These are phyloP conservation scores for Nannochloropsis salina DNA, from an alignment of 108 stramenopile species.

Conservation along the genomic window DNA sequence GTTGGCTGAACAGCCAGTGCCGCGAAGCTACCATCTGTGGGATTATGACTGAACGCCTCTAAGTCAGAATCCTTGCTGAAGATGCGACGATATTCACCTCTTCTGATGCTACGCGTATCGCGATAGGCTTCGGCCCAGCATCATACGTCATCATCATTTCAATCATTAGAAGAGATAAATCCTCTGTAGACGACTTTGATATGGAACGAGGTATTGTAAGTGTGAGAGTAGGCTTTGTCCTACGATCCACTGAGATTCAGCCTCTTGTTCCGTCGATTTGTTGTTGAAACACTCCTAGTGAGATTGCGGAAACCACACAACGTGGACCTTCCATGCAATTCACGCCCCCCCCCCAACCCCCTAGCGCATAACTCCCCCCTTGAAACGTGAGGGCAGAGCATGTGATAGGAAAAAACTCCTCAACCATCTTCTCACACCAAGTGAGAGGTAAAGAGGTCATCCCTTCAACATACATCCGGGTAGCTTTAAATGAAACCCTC, in stretches of 20 bases:
- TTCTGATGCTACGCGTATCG: slow-evolving; percentile 29
- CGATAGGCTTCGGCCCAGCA: slow-evolving; percentile 44
- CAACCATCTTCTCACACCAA: background rate
- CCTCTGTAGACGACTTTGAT: slow-evolving; percentile 86
- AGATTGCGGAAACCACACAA: slow-evolving; percentile 19
- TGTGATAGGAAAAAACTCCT: background rate
- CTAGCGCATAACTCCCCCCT: background rate
- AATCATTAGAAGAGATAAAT: slow-evolving; percentile 81
- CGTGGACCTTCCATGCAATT: background rate
- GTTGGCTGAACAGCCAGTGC: slow-evolving; percentile 62
- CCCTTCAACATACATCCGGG: background rate
- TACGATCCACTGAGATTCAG: slow-evolving; percentile 95
- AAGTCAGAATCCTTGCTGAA: slow-evolving; percentile 62
- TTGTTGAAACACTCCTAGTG: slow-evolving; percentile 29
- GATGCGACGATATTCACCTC: slow-evolving; percentile 51
- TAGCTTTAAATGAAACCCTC: too few relatives aligned
- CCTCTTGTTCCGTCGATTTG: slow-evolving; percentile 81
- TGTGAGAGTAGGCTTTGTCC: slow-evolving; percentile 90
- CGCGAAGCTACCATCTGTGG: slow-evolving; percentile 63
- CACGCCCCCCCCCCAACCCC: background rate
- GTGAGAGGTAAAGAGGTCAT: background rate
- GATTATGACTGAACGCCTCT: slow-evolving; percentile 66
- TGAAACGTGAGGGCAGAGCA: background rate
- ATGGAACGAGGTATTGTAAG: slow-evolving; percentile 88
- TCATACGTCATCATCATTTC: slow-evolving; percentile 57